Evolutionary conservation across 495 filamentous ascomycete species (phyloP), one percentile per base, ranked within the genome.

Genomic region (Platismatia glauca): DNA sequence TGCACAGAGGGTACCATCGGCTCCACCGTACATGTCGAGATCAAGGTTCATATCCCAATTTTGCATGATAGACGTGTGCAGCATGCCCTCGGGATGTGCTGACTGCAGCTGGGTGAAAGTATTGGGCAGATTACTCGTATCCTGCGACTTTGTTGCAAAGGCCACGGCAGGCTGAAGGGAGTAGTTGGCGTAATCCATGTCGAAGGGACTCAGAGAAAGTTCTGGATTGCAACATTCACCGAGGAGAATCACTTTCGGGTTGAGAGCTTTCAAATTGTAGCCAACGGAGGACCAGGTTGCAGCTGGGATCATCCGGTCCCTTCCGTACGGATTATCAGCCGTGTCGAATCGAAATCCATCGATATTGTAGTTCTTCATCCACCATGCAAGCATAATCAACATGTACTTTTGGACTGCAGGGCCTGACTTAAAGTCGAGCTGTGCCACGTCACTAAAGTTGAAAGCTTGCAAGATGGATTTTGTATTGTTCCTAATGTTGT

Each of bases 301-400:
- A 7, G 55, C 55, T 58, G 55, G 55, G n/a, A 58, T 58, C 55
- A 58, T 58, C 16, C 55, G 55, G 24, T 58, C 55, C 6, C 20
- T 58, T 24, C 55, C 55, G 27, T 58, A 58, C 1, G 55, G 55
- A 58, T 58, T 58, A 27, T 58, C 55, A 41, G 38, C 55, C 4
- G 55, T 58, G n/a, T 58, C 55, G 16, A 58, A 58, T 34, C 55
- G 55, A 58, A 58, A 58, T 22, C 55, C 55, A 39, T 58, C 55
- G 38, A 58, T 20, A n/a, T 39, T 37, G 55, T 38, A 41, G n/a
- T 58, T 20, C 5, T 9, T 37, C 55, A 58, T 58, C 55, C 55
- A 58, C 55, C 55, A 58, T 58, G 27, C 34, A 2, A 58, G 55
- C 55, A 58, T 39, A 20, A n/a, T 41, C n/a, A 41, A 16, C 55